phyloP scores from a whole-genome alignment of 2,329 filamentous ascomycete genomes.

The Apiospora marii region DNA sequence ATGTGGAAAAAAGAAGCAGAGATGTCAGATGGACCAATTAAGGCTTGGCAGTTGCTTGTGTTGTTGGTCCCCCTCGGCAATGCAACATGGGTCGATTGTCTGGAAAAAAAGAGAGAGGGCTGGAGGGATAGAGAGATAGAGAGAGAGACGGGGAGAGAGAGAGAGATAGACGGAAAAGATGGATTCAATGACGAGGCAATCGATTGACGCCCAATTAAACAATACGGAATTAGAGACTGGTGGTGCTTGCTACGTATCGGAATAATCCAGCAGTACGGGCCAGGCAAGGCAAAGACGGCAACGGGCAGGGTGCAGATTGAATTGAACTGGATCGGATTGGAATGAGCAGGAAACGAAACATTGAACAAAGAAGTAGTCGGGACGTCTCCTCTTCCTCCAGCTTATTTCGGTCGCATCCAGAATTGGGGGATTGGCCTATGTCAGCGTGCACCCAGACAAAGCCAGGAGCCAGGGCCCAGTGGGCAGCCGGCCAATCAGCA shows the following conservation, averaged over 20 bases:
- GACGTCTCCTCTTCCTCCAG: background rate
- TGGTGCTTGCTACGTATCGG: background rate
- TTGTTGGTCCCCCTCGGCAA: background rate
- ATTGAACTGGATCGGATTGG: background rate
- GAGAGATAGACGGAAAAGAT: background rate
- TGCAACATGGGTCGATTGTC: background rate
- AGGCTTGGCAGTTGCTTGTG: conserved; percentile 12
- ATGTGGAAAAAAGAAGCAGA: background rate
- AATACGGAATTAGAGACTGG: background rate
- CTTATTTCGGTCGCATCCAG: conserved; percentile 5
- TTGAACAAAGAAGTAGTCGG: background rate
- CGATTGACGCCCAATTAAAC: background rate
- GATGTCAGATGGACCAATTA: background rate
- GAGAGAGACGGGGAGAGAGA: background rate
- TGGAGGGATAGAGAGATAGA: background rate
- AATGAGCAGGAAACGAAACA: background rate
- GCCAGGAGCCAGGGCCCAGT: background rate
- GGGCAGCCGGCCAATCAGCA: background rate
- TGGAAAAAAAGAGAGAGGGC: background rate
- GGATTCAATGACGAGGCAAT: background rate
- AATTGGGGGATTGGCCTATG: background rate
- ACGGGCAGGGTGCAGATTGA: background rate
- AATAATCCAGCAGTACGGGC: background rate
- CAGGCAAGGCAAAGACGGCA: background rate
- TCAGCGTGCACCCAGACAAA: conserved; percentile 1